phyloP scores from a whole-genome alignment of 306 rosid genomes.

The Lathyrus oleraceus region DNA sequence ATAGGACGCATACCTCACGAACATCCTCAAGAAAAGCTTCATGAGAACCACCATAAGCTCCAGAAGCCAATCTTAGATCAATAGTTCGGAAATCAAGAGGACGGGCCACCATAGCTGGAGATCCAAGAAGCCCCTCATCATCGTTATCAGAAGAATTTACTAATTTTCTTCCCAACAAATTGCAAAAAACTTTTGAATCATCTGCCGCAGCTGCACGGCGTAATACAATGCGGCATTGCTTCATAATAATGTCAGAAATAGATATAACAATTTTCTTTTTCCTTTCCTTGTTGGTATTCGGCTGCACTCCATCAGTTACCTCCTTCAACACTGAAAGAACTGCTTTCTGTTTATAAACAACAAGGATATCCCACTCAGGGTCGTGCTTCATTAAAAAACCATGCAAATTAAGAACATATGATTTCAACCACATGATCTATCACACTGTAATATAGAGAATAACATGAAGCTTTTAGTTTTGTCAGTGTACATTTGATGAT shows the following conservation, averaged over 20 bases:
- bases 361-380: conserved; percentile 44
- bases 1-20: conserved; percentile 66
- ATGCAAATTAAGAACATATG: conserved; percentile 15
- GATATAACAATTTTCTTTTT: conserved; percentile 62
- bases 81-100: conserved; percentile 97
- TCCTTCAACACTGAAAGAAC: conserved; percentile 82
- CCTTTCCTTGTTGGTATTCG: conserved; percentile 57
- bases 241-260: conserved; percentile 79
- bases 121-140: conserved; percentile 97
- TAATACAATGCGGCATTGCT: conserved; percentile 84
- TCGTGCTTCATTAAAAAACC: conserved; percentile 14
- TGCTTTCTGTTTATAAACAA: conserved; percentile 81
- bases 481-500: background rate
- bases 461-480: conserved; percentile 3
- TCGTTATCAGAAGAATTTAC: conserved; percentile 86
- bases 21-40: conserved; percentile 96
- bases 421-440: conserved; percentile 26
- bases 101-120: conserved; percentile 90
- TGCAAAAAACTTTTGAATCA: conserved; percentile 86
- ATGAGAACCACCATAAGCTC: conserved; percentile 83
- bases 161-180: conserved; percentile 89
- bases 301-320: conserved; percentile 50
- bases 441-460: conserved; percentile 20
- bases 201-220: conserved; percentile 89
- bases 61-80: conserved; percentile 88